Evolutionary conservation across 192 early-diverging fungal genomes (phyloP).

Genomic region (Rhizophagus clarus): DNA sequence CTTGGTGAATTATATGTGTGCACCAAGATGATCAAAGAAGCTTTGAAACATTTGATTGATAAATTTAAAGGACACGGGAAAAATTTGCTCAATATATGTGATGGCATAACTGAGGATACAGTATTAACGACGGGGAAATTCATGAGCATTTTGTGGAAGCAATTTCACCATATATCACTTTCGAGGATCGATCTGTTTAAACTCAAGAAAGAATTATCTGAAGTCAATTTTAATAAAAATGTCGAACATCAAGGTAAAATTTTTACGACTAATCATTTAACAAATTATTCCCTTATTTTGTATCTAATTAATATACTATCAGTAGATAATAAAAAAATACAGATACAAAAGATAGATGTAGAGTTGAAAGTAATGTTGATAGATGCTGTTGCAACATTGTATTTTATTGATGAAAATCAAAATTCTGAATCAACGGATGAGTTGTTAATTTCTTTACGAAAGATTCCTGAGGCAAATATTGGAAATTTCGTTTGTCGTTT

Average conservation of each 20-base stretch:
- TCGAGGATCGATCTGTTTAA: conserved; percentile 45
- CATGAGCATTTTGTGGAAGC: conserved; percentile 59
- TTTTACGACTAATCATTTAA: not conserved
- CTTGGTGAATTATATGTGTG: conserved; percentile 59
- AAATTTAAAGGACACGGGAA: not conserved
- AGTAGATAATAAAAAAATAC: conserved; percentile 4
- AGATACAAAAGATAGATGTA: not conserved
- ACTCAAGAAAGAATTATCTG: conserved; percentile 44
- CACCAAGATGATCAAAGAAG: conserved; percentile 45
- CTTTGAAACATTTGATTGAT: conserved; percentile 32
- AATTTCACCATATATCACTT: conserved; percentile 52
- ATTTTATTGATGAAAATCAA: conserved; percentile 63
- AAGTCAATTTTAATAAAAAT: not conserved
- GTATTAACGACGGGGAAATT: conserved; percentile 46
- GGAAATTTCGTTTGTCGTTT: conserved; percentile 31
- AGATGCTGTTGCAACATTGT: conserved; percentile 70
- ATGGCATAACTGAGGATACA: conserved; percentile 38
- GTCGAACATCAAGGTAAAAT: not conserved
- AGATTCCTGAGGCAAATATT: conserved; percentile 53
- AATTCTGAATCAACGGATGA: conserved; percentile 34
- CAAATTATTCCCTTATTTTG: conserved; percentile 17
- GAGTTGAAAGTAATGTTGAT: conserved; percentile 65
- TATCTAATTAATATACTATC: conserved; percentile 15
- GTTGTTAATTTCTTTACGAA: conserved; percentile 48
- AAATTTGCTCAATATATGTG: conserved; percentile 34